Conservation (phyloP, 2,329 filamentous ascomycete species). For the Exophiala bonariae region DNA sequence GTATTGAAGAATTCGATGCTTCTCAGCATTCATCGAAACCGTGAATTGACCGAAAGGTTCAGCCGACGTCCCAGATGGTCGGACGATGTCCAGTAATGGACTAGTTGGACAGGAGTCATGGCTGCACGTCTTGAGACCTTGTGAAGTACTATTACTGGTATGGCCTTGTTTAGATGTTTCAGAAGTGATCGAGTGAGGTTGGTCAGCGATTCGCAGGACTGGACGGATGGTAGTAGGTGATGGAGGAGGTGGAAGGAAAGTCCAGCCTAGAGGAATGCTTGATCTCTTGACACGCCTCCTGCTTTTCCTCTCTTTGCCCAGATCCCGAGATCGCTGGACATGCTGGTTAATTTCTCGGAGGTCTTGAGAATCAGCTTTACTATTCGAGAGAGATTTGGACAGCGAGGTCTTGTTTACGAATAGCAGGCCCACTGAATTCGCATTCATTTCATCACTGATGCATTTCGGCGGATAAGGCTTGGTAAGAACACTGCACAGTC, state of each 20-base stretch:
- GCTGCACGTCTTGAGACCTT: too few relatives aligned
- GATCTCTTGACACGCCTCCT: conserved; percentile 11
- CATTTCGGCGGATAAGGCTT: background rate
- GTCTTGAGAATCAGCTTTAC: conserved; percentile 9
- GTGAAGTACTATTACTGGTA: too few relatives aligned
- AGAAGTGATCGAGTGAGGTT: too few relatives aligned
- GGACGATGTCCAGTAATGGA: conserved; percentile 1
- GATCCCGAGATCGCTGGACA: conserved; percentile 19
- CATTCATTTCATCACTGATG: conserved; percentile 9
- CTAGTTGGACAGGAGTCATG: background rate
- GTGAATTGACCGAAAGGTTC: conserved; percentile 20
- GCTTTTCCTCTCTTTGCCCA: conserved; percentile 11
- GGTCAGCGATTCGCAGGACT: too few relatives aligned
- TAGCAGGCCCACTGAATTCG: conserved; percentile 8
- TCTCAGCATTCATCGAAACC: conserved; percentile 15
- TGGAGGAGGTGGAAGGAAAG: too few relatives aligned
- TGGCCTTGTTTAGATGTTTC: too few relatives aligned
- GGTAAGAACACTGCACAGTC: too few relatives aligned
- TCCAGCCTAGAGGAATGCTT: conserved; percentile 13
- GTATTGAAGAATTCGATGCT: conserved; percentile 18
- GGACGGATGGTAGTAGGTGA: too few relatives aligned
- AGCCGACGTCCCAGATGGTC: conserved; percentile 4
- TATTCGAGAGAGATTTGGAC: conserved; percentile 21
- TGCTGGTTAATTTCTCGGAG: conserved; percentile 19
- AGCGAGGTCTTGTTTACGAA: conserved; percentile 18